Evolutionary conservation across 192 early-diverging fungal species (phyloP), one percentile per base, ranked within the genome.

Genomic region (Coemansia sp.): DNA sequence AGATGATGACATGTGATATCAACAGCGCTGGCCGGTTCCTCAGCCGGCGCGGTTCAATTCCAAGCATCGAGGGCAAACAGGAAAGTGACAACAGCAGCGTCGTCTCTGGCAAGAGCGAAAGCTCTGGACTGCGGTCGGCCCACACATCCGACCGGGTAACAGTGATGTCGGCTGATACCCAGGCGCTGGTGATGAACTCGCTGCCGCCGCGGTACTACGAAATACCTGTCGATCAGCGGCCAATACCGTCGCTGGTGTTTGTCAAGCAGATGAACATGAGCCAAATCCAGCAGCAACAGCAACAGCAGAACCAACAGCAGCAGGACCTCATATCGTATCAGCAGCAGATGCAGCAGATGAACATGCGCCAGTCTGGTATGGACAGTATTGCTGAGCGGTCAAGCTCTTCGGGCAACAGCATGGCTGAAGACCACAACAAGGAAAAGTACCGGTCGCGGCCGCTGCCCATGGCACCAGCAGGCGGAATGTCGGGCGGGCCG

Each of bases 121-220:
- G 50, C 51, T 58, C 63, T 28, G 56, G 50, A 0, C 57, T 17
- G 28, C 60, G n/a, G 15, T 70, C 73, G 44, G 28, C 51, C 28
- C 51, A 65, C 17, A 60, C 52, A 25, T n/a, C 50, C 17, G 54
- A 68, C 36, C 10, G 34, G 34, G 8, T 57, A 17, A 31, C n/a
- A 7, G n/a, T 38, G 25, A 58, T 67, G 56, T 58, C 70, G 12
- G 38, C 37, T 4, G 67, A 70, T 5, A 54, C 58, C 10, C 50
- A 42, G 15, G 63, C 70, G 1, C 60, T 40, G 15, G 52, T 71
- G 10, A 20, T 67, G 50, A 63, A 54, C 28, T 58, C 68, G 54
- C 68, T 79, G 58, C 76, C 76, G 28, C 67, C 65, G 7, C 56
- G 67, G 49, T 74, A 79, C 61, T 79, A 60, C 67, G 76, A 79